phyloP scores from a whole-genome alignment of 306 rosid genomes.

The Dalbergia cochinchinensis region DNA sequence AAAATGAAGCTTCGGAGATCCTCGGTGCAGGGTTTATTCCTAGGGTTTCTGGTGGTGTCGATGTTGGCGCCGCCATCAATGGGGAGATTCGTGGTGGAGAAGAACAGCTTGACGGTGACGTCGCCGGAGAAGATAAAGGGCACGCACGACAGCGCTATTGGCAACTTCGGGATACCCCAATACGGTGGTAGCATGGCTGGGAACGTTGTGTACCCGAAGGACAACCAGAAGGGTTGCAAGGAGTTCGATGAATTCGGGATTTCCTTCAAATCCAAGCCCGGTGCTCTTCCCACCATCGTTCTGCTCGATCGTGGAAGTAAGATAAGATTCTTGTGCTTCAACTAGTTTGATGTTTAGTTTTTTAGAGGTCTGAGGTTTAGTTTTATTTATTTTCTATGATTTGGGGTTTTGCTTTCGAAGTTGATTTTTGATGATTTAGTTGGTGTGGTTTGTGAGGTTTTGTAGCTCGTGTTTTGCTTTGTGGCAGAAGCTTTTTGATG shows the following conservation, averaged over 20 bases:
- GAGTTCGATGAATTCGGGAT: slow-evolving; percentile 78
- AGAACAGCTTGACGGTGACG: slow-evolving; percentile 92
- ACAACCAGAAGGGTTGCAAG: slow-evolving; percentile 87
- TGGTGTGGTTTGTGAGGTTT: slow-evolving; percentile 24
- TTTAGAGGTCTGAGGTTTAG: not conserved
- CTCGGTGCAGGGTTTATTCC: slow-evolving; percentile 46
- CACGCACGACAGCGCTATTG: slow-evolving; percentile 88
- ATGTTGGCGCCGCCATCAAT: slow-evolving; percentile 51
- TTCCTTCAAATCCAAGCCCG: slow-evolving; percentile 75
- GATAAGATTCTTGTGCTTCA: slow-evolving; percentile 44
- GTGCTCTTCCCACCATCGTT: slow-evolving; percentile 91
- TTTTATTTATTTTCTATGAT: too few species aligned
- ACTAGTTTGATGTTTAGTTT: slow-evolving; percentile 3
- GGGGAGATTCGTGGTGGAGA: slow-evolving; percentile 95
- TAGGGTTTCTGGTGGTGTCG: slow-evolving; percentile 76
- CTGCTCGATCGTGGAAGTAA: slow-evolving; percentile 98
- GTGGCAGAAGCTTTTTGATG: slow-evolving; percentile 20
- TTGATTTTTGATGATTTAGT: not conserved
- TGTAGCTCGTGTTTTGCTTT: slow-evolving; percentile 30
- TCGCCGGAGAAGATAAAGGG: slow-evolving; percentile 91
- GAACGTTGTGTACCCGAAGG: slow-evolving; percentile 78
- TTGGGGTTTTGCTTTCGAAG: not conserved
- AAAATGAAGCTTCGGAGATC: slow-evolving; percentile 67
- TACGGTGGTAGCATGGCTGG: slow-evolving; percentile 99
- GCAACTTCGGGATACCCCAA: slow-evolving; percentile 98